Percentiles rank a stretch among this genome's conserved stretches.
Conservation (phyloP, 371 early-diverging fungal genomes). For the Rhizomucor pusillus region DNA sequence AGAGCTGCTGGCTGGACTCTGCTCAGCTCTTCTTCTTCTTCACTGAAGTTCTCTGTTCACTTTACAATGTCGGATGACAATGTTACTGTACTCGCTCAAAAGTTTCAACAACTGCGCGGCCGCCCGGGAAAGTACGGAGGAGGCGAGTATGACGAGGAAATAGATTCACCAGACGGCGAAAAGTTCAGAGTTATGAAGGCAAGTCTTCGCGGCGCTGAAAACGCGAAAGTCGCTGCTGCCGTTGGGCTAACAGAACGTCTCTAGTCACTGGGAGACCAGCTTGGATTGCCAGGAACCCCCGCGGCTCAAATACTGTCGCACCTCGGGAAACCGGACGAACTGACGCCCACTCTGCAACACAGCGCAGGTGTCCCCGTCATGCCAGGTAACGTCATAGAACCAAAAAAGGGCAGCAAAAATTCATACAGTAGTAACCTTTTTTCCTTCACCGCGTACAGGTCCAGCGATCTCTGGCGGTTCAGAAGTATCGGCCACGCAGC, state of each 20-base stretch:
- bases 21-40: neutral
- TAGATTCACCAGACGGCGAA: conserved; percentile 53
- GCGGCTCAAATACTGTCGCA: conserved; percentile 35
- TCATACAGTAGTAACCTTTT: too few relatives aligned
- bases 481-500: neutral
- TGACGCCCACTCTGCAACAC: conserved; percentile 31
- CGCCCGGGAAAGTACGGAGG: conserved; percentile 56
- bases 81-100: conserved; percentile 30
- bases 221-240: neutral
- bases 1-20: too few relatives aligned
- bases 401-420: neutral
- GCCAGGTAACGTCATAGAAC: conserved; percentile 32
- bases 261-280: conserved; percentile 39
- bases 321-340: conserved; percentile 57
- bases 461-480: conserved; percentile 13
- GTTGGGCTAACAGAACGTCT: too few relatives aligned
- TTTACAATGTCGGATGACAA: conserved; percentile 24
- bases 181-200: conserved; percentile 53
- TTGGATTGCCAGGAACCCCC: conserved; percentile 44
- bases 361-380: conserved; percentile 27
- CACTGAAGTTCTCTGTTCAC: neutral
- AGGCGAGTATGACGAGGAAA: conserved; percentile 42
- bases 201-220: neutral
- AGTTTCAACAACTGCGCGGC: conserved; percentile 39
- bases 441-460: conserved; percentile 10